Conservation (phyloP, 805 yeast genomes). For the Tetrapisispora arboricola region DNA sequence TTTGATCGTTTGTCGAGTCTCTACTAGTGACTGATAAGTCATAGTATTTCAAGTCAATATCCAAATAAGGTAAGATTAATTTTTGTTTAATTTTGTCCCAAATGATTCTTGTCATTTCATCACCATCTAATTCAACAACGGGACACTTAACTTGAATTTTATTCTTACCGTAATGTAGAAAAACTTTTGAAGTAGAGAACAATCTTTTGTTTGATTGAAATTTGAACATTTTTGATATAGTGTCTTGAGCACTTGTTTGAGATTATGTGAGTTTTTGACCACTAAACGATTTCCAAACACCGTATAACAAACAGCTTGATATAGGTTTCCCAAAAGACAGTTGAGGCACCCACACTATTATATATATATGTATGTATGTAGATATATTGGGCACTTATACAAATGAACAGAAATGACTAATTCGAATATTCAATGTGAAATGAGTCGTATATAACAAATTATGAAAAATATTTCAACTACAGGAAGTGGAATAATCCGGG, state of each 20-base stretch:
- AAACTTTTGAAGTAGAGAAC: neutral
- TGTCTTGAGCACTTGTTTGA: too few species aligned
- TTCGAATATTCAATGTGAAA: neutral
- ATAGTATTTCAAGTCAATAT: conserved; percentile 65
- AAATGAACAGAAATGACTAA: neutral
- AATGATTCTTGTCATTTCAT: conserved; percentile 79
- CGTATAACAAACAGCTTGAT: too few species aligned
- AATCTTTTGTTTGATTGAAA: neutral
- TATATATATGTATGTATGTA: neutral
- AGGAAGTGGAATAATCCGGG: neutral
- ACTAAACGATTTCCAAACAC: too few species aligned
- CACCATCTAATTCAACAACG: conserved; percentile 73
- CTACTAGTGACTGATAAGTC: conserved; percentile 61
- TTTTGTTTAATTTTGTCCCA: conserved; percentile 66
- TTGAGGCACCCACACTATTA: neutral
- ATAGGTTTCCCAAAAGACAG: too few species aligned
- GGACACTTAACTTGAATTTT: conserved; percentile 58
- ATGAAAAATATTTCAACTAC: too few species aligned
- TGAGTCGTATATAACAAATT: neutral
- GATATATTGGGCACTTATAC: too few species aligned
- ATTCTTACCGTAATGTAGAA: neutral
- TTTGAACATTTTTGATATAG: neutral
- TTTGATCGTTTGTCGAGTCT: conserved; percentile 61
- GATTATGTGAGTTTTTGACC: too few species aligned
- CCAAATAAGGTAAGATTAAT: conserved; percentile 58